Percentiles rank a stretch among this genome's conserved stretches.
These are phyloP conservation scores for Petunia secreta DNA, from an alignment of 257 asterid species.

Conservation along the genomic window DNA sequence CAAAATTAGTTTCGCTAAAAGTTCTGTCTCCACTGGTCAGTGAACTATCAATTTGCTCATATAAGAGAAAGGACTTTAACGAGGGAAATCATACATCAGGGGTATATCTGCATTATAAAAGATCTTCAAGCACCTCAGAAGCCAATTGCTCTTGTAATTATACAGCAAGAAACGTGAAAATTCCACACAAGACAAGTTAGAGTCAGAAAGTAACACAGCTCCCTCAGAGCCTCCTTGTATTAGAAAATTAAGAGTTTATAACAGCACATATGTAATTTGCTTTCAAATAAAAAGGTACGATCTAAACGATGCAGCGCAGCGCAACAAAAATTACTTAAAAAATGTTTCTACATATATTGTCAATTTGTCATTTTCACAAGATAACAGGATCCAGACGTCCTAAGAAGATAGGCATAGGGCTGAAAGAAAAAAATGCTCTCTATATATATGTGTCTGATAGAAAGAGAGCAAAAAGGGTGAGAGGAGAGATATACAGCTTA, in stretches of 20 bases:
- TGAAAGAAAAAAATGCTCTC: conserved; percentile 21
- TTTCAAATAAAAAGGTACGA: background rate
- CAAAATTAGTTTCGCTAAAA: background rate
- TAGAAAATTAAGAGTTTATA: background rate
- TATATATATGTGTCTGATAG: conserved; percentile 1
- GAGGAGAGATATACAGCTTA: conserved; percentile 46
- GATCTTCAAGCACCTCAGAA: background rate
- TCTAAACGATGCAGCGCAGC: background rate
- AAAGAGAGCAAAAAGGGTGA: conserved; percentile 22
- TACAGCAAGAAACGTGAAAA: background rate
- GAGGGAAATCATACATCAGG: conserved; percentile 16
- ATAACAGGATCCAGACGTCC: background rate
- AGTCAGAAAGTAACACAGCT: conserved; percentile 3
- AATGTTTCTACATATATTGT: background rate
- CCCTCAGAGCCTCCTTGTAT: background rate
- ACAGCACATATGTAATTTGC: background rate
- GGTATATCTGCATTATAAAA: background rate
- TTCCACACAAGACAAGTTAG: background rate
- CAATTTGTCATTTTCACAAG: background rate
- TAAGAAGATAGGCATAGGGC: too few species aligned
- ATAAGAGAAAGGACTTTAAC: conserved; percentile 2
- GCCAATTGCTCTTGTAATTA: conserved; percentile 9
- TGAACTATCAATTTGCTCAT: background rate
- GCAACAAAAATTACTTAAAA: background rate
- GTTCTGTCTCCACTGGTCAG: background rate